Base-by-base conservation (phyloP, 169 alveolate species). In the Cryptosporidium parvum region DNA sequence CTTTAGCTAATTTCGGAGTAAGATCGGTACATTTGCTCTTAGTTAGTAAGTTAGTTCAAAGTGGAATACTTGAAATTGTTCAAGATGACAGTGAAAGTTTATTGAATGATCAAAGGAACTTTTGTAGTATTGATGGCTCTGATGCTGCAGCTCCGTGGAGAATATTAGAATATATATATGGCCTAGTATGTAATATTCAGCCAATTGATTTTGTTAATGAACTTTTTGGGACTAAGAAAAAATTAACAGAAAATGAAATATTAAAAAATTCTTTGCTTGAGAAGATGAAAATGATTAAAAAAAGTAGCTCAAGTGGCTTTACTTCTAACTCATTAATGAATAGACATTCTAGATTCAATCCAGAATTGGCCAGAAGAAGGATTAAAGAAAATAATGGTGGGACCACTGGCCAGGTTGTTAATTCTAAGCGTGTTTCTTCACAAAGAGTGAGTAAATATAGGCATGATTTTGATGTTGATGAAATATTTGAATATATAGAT, bases 281-380 rank as follows among this genome's bases (percentile, higher is more conserved):
- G 42, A 62, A 61, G 29, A 65, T 65, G 44, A 65, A 31, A 7
- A 7, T 44, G 21, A 62, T 65, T 10, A 80, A 80, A 59, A 80
- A 39, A 48, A 44, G 35, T 29, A 80, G 62, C 48, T 80, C 89
- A 42, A 61, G 71, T 23, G 86, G 86, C 14, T 73, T 80, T 80
- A 62, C 75, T 23, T 44, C 89, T 8, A 62, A 62, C 23, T 59
- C 89, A 14, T 23, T 80, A 29, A 80, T 80, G 89, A 80, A 80
- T 45, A 80, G 89, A 23, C 89, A 80, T 62, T 80, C 89, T 2
- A 80, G 68, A 44, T 80, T 80, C 31, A 80, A 80, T 37, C 89
- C 89, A 37, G 75, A 31, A 23, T 65, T 80, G 33, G 89, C 89
- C 16, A 80, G 89, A 80, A 80, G 68, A 65, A 80, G 89, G 42